A percentile compares a stretch with the other conserved stretches of the same genome.
These are phyloP conservation scores for Cynara cardunculus DNA, from an alignment of 129 eudicot genomes.

Conservation along the genomic window DNA sequence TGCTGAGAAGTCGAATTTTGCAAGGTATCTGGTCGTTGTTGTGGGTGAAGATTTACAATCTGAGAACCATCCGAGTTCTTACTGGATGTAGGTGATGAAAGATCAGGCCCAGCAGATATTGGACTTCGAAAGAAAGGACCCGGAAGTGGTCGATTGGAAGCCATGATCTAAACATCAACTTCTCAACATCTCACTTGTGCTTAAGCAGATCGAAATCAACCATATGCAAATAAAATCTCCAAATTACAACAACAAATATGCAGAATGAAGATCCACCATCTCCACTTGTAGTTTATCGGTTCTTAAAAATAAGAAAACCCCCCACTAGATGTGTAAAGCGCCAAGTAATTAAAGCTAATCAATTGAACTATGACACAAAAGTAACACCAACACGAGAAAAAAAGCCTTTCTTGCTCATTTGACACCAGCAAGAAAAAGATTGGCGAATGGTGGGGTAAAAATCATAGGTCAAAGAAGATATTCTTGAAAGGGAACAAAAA, in stretches of 20 bases:
- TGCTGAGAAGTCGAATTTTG: slow-evolving; percentile 39
- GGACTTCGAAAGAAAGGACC: slow-evolving; percentile 18
- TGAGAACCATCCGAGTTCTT: slow-evolving; percentile 53
- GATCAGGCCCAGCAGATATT: slow-evolving; percentile 4
- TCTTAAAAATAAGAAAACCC: not conserved
- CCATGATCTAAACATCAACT: slow-evolving; percentile 55
- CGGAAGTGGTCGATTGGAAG: slow-evolving; percentile 37
- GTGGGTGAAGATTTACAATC: slow-evolving; percentile 30
- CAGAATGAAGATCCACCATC: not conserved
- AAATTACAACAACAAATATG: not conserved
- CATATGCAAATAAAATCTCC: not conserved
- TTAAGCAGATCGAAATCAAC: slow-evolving; percentile 8
- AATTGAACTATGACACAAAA: not conserved
- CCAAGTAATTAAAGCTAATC: not conserved
- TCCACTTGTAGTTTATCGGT: not conserved
- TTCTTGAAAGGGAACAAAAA: not conserved
- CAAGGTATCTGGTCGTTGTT: slow-evolving; percentile 16
- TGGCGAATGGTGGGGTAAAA: not conserved
- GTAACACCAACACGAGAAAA: not conserved
- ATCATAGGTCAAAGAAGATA: not conserved
- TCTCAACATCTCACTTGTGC: not conserved
- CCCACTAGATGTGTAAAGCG: not conserved
- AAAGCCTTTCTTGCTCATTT: not conserved
- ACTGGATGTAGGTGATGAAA: slow-evolving; percentile 31
- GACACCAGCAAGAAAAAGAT: not conserved